Base-by-base conservation (phyloP, 345 rosid species). In the Luvunga scandens region DNA sequence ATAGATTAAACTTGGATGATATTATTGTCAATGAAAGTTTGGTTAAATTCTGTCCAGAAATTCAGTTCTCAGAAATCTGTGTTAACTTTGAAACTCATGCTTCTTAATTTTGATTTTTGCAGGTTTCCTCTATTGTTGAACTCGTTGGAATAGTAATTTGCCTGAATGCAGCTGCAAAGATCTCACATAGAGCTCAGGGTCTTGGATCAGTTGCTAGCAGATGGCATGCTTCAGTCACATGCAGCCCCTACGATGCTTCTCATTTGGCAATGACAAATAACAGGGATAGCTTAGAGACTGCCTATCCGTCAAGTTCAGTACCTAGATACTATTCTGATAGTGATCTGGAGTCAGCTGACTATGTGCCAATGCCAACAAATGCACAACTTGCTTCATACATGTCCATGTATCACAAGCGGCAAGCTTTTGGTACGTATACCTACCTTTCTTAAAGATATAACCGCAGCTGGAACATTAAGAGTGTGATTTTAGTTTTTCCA, bases 171-270 rank as follows among this genome's bases (percentile, higher is more conserved):
- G 86, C 86, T 48, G 75, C 86, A 62, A 86, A 81, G 61, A 83
- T 70, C 42, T 27, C 86, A 3, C 81, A 81, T 34, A 79, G 88
- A 81, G 86, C 88, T 42, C 88, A 86, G 63, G 78, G 70, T 25
- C 45, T 75, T n/a, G 83, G 73, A 75, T 79, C 85, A 5, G 76
- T 77, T 21, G 85, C 86, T 68, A 33, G 83, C 71, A 83, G 86
- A 81, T 89, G 92, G 90, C 90, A 87, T 77, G 92, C 92, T 38
- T 66, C 79, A n/a, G 84, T 82, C 33, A 87, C 89, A 4, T 87
- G 89, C 48, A 36, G 72, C 42, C 63, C 80, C 13, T 21, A 22
- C 42, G 88, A 83, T 39, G 28, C 66, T 48, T 73, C 88, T 71
- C 78, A 73, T 27, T 6, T 64, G 53, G 73, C 85, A 79, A 33